Conservation (phyloP, 805 yeast genomes). For the Saccharomycopsis fibuligera region DNA sequence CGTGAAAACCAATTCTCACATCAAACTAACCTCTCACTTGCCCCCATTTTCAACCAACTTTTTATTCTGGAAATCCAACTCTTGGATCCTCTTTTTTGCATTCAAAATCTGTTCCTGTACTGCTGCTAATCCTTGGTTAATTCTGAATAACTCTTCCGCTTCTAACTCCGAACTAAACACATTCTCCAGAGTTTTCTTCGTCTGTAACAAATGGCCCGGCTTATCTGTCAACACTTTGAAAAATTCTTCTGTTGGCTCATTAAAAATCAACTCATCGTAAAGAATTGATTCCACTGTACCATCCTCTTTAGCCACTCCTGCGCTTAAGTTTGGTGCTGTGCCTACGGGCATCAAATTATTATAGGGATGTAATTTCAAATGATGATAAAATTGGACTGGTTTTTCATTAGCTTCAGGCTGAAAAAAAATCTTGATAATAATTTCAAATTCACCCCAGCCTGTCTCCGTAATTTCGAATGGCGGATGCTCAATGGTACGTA, state of each 20-base stretch:
- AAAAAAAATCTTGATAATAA: constrained; percentile 80
- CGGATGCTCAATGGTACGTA: constrained; percentile 81
- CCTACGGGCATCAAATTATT: constrained; percentile 32
- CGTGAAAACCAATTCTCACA: no score
- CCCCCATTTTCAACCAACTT: no score
- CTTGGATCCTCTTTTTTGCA: constrained; percentile 8
- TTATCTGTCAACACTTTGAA: constrained; percentile 68
- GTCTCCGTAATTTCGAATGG: constrained; percentile 95
- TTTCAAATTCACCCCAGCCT: constrained; percentile 99
- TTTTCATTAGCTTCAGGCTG: constrained; percentile 85
- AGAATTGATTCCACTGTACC: constrained; percentile 50
- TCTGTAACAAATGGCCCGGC: constrained; percentile 52
- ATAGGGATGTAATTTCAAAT: constrained; percentile 86
- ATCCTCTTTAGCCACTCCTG: constrained; percentile 24
- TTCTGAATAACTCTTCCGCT: constrained; percentile 46
- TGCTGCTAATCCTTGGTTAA: background rate
- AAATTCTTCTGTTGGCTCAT: constrained; percentile 89
- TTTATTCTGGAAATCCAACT: constrained; percentile 3
- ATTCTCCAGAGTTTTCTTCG: constrained; percentile 31
- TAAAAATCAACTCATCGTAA: constrained; percentile 89
- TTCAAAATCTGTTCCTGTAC: constrained; percentile 10
- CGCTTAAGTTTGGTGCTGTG: constrained; percentile 23
- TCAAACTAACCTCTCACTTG: no score
- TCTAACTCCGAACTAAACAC: constrained; percentile 51
- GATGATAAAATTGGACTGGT: constrained; percentile 79